These are phyloP conservation scores for Hortiboletus campestris DNA, from an alignment of 768 basidiomycete species.

Conservation along the genomic window DNA sequence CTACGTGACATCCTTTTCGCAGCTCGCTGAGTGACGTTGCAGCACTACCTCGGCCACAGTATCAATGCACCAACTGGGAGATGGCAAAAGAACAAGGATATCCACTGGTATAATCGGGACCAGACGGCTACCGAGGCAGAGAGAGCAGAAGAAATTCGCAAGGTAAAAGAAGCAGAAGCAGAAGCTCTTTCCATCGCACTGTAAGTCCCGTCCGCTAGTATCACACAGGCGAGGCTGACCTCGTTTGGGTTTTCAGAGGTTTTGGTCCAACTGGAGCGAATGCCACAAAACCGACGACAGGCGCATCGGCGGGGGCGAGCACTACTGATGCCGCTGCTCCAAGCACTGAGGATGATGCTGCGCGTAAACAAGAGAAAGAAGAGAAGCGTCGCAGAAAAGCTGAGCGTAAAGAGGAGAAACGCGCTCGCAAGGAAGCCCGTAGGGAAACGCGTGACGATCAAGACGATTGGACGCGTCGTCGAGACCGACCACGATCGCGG, in stretches of 20 bases:
- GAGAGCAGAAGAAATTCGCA: constrained; percentile 69
- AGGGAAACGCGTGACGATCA: constrained; percentile 36
- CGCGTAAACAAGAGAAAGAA: constrained; percentile 40
- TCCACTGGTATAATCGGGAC: constrained; percentile 93
- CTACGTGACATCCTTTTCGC: neutral
- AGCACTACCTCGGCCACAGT: constrained; percentile 95
- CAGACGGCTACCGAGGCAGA: constrained; percentile 40
- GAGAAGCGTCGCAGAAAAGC: constrained; percentile 52
- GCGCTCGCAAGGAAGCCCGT: constrained; percentile 52
- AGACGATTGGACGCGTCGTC: constrained; percentile 24
- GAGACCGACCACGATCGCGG: constrained; percentile 35
- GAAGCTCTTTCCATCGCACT: constrained; percentile 83
- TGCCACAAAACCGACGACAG: constrained; percentile 21
- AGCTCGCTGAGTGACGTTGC: constrained; percentile 4
- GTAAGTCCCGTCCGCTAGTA: constrained; percentile 39
- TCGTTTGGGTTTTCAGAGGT: constrained; percentile 49
- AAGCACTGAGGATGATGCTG: constrained; percentile 30
- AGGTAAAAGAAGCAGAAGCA: constrained; percentile 84
- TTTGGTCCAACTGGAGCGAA: constrained; percentile 57
- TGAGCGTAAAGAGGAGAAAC: constrained; percentile 59
- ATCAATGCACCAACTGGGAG: constrained; percentile 93
- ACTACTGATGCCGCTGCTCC: constrained; percentile 13
- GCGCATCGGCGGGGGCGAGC: constrained; percentile 19
- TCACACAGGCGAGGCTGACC: constrained; percentile 2
- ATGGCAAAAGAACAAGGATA: constrained; percentile 97